A percentile compares a stretch with the other conserved stretches of the same genome.
These are phyloP conservation scores for Xylaria sp. DNA, from an alignment of 2,329 filamentous ascomycete genomes.

Conservation along the genomic window DNA sequence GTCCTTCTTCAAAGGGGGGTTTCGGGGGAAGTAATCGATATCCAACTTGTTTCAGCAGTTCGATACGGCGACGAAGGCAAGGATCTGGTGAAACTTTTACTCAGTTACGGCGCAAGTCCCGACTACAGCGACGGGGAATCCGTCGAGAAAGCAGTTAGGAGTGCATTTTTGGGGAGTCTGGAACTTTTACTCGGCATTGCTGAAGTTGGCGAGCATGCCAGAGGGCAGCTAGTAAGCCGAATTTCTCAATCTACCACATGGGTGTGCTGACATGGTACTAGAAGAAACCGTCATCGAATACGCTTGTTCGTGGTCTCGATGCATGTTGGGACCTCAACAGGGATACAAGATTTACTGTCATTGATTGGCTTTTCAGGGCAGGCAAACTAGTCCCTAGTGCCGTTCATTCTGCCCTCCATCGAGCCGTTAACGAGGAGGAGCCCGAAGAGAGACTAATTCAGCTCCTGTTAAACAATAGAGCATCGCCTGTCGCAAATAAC, in stretches of 20 bases:
- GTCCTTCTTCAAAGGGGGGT: conserved; percentile 63
- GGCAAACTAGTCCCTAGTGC: conserved; percentile 62
- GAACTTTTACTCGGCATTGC: conserved; percentile 63
- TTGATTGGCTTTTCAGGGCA: conserved; percentile 63
- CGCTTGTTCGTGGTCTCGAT: conserved; percentile 63
- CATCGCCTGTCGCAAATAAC: conserved; percentile 62
- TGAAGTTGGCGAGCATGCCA: conserved; percentile 53
- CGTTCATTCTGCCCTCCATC: conserved; percentile 61
- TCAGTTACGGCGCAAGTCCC: conserved; percentile 64
- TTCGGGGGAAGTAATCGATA: conserved; percentile 62
- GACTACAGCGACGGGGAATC: conserved; percentile 67
- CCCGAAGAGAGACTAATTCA: conserved; percentile 60
- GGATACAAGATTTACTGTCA: conserved; percentile 60
- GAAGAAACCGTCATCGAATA: conserved; percentile 60
- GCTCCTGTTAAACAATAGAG: conserved; percentile 62
- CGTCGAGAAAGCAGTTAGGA: conserved; percentile 64
- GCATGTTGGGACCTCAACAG: conserved; percentile 63
- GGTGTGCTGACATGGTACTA: conserved; percentile 43
- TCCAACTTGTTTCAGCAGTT: conserved; percentile 64
- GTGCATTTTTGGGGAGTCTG: conserved; percentile 62
- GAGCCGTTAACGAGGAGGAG: conserved; percentile 65
- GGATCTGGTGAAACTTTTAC: conserved; percentile 61
- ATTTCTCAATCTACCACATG: neutral
- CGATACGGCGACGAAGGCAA: conserved; percentile 62
- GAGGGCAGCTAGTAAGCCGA: conserved; percentile 48